A percentile compares a stretch with the other conserved stretches of the same genome.
Conservation (phyloP, 2,329 filamentous ascomycete genomes). For the Neofusicoccum sp. region DNA sequence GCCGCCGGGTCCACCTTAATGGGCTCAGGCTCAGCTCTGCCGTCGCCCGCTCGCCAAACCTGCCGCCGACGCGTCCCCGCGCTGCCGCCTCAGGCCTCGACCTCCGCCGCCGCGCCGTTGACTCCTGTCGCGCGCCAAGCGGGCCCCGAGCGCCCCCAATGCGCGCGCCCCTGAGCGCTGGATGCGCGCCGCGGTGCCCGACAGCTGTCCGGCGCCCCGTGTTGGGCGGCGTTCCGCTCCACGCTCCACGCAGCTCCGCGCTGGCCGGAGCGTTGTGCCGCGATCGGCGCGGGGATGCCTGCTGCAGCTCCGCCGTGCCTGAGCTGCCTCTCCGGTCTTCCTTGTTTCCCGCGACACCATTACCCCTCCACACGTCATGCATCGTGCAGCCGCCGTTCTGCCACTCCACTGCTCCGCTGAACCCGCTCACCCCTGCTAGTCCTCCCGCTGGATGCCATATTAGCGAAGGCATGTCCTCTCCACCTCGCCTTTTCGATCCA, state of each 20-base stretch:
- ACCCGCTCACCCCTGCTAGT: neutral
- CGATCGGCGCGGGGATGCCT: neutral
- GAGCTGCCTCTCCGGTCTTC: neutral
- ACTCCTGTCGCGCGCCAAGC: neutral
- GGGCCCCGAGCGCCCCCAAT: neutral
- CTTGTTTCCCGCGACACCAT: neutral
- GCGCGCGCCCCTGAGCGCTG: neutral
- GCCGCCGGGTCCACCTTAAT: neutral
- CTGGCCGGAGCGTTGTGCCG: conserved; percentile 5
- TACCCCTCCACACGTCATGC: conserved; percentile 2
- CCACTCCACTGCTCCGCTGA: neutral
- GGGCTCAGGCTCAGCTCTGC: neutral
- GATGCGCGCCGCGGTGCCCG: neutral
- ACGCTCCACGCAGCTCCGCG: conserved; percentile 6
- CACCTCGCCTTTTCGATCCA: neutral
- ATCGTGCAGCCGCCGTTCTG: conserved; percentile 1
- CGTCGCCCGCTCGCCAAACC: conserved; percentile 15
- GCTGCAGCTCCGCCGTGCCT: neutral
- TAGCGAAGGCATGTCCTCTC: neutral
- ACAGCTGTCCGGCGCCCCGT: neutral
- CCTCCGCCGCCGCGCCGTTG: neutral
- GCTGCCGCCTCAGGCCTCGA: neutral
- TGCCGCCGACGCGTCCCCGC: conserved; percentile 7
- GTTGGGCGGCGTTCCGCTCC: conserved; percentile 3
- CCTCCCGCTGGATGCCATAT: neutral